phyloP scores from a whole-genome alignment of 257 asterid species.

The Ehretia macrophylla region DNA sequence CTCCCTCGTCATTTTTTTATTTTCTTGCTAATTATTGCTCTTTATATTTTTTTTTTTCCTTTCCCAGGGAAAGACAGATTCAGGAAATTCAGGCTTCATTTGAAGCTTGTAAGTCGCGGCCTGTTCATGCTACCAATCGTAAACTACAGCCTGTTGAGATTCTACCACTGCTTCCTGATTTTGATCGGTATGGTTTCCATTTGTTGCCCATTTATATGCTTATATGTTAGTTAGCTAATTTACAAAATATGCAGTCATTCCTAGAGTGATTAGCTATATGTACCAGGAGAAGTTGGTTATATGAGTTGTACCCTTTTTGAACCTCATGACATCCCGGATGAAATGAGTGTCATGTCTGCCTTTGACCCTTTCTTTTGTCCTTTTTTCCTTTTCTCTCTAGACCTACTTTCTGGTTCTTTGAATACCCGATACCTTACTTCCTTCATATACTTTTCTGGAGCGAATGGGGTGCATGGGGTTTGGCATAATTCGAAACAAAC shows the following conservation, averaged over 20 bases:
- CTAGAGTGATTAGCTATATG: not conserved
- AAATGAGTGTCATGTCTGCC: no score
- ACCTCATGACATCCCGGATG: no score
- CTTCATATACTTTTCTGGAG: no score
- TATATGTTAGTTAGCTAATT: not conserved
- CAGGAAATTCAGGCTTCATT: conserved; percentile 67
- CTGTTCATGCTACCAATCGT: conserved; percentile 73
- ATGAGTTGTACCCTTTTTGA: no score
- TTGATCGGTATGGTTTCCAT: conserved; percentile 54
- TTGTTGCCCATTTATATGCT: conserved; percentile 10
- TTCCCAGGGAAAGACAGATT: conserved; percentile 66
- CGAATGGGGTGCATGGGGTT: no score
- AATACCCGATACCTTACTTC: no score
- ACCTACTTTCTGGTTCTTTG: no score
- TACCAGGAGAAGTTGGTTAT: not conserved
- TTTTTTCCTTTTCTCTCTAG: no score
- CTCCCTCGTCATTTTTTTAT: not conserved
- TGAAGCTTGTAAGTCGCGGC: conserved; percentile 76
- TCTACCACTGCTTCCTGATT: conserved; percentile 80
- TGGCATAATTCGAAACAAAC: no score
- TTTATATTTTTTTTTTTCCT: no score
- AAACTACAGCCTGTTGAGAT: conserved; percentile 55
- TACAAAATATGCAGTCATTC: not conserved
- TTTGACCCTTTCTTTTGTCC: no score
- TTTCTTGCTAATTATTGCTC: no score